Evolutionary conservation across 2,329 filamentous ascomycete genomes (phyloP).

Genomic region (Epichloe festucae): DNA sequence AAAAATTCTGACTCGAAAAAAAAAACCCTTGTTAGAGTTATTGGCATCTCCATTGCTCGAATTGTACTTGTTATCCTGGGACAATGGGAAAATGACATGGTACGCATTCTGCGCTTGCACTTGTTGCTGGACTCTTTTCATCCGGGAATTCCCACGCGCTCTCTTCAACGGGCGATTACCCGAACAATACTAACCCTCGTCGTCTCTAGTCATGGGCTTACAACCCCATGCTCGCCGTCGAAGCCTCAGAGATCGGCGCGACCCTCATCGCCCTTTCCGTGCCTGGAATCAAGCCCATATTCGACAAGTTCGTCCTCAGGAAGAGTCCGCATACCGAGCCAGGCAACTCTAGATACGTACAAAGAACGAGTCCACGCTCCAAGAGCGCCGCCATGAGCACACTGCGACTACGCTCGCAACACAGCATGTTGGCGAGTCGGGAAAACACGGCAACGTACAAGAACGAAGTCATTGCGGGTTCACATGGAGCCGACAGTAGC

Average conservation of each 20-base stretch:
- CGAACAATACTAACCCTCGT: too few relatives aligned
- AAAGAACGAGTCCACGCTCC: slow-evolving; percentile 8
- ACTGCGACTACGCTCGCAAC: slow-evolving; percentile 17
- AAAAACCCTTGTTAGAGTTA: slow-evolving; percentile 23
- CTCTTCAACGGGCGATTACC: too few relatives aligned
- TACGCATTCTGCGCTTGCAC: not conserved
- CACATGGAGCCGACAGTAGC: slow-evolving; percentile 13
- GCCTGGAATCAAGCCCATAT: slow-evolving; percentile 35
- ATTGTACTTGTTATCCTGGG: slow-evolving; percentile 33
- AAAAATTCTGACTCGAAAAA: not conserved
- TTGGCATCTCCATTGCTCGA: slow-evolving; percentile 33
- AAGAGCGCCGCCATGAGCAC: slow-evolving; percentile 18
- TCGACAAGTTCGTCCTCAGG: slow-evolving; percentile 21
- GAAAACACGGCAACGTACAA: slow-evolving; percentile 14
- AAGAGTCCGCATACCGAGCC: slow-evolving; percentile 12
- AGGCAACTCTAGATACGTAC: slow-evolving; percentile 13
- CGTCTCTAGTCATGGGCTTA: slow-evolving; percentile 31
- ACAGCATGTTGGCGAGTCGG: slow-evolving; percentile 15
- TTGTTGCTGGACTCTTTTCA: not conserved
- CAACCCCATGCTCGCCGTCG: slow-evolving; percentile 34
- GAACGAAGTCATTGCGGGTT: slow-evolving; percentile 10
- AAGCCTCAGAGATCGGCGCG: slow-evolving; percentile 36
- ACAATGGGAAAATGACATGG: slow-evolving; percentile 30
- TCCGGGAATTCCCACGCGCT: too few relatives aligned
- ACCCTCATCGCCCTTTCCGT: slow-evolving; percentile 38